Evolutionary conservation across 2,329 filamentous ascomycete species (phyloP), one percentile per base, ranked within the genome.

Genomic region (Chaetoscypha palmicola): DNA sequence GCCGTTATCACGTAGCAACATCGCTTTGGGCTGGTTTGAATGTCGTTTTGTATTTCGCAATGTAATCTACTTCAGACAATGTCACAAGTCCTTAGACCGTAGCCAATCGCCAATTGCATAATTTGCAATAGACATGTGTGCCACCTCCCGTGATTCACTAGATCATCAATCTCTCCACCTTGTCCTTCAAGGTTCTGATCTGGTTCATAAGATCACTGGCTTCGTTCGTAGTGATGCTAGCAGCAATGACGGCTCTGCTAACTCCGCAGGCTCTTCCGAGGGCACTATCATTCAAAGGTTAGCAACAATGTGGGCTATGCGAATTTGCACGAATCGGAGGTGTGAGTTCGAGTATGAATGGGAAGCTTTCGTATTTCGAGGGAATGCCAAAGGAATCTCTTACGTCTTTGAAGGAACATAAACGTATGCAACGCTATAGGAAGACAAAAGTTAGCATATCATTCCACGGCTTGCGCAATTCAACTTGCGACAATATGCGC

Each of bases 151-250:
- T 11, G 39, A 38, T 19, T 12, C 19, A 36, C 78, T 83, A 96
- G 71, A 96, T 95, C 73, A 91, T 89, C 57, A 96, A 77, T 59
- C 90, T 79, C 77, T 97, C 91, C 44, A 97, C 86, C 80, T 95
- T 94, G 69, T 94, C 86, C 75, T 91, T 94, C 62, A 96, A 74
- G 54, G 81, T 76, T 59, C 85, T 78, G 67, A 97, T 96, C 74
- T 94, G 88, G 61, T 79, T 77, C 67, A 83, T 86, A 48, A 97
- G 74, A 67, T 96, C 90, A 61, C 79, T 86, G 30, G 83, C 84
- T 70, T 94, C 88, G 76, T 94, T 94, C 67, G 84, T 89, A 56
- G 88, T 96, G 68, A 97, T 94, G 61, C 76, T 82, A 50, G 80
- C 82, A 31, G 87, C 83, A 59, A 97, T 96, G 49, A 97, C 90